Conservation (phyloP, 2,329 filamentous ascomycete genomes). For the Aphanocladium album region DNA sequence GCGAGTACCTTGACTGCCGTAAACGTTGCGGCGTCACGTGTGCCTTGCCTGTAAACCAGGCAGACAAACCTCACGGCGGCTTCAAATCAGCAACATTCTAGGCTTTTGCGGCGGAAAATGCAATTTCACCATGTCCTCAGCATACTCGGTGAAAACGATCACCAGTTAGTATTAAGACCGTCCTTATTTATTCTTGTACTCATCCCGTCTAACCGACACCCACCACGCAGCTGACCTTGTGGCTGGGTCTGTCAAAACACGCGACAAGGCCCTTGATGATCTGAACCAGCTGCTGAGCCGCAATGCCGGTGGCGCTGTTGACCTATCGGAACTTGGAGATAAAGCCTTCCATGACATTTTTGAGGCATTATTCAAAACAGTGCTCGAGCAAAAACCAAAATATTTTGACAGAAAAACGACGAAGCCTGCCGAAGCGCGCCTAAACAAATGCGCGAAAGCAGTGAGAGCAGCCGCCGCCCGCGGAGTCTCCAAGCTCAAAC, state of each 20-base stretch:
- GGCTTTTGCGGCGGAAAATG: neutral
- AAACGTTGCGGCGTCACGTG: neutral
- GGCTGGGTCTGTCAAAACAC: slow-evolving; percentile 24
- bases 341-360: slow-evolving; percentile 77
- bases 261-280: slow-evolving; percentile 38
- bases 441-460: slow-evolving; percentile 65
- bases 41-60: neutral
- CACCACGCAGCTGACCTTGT: neutral
- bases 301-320: slow-evolving; percentile 29
- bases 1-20: too few relatives aligned
- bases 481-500: slow-evolving; percentile 61
- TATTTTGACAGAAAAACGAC: slow-evolving; percentile 48
- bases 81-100: neutral
- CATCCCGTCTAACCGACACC: neutral
- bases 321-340: slow-evolving; percentile 55
- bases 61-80: neutral
- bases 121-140: slow-evolving; percentile 6
- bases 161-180: neutral
- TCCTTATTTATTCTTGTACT: neutral
- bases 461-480: slow-evolving; percentile 68
- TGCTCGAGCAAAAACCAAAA: slow-evolving; percentile 60
- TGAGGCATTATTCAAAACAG: slow-evolving; percentile 70
- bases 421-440: slow-evolving; percentile 48
- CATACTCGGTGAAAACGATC: slow-evolving; percentile 10
- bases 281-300: slow-evolving; percentile 35